A percentile compares a stretch with the other conserved stretches of the same genome.
Conservation (phyloP, 2,329 filamentous ascomycete genomes). For the Paecilomyces sp. region DNA sequence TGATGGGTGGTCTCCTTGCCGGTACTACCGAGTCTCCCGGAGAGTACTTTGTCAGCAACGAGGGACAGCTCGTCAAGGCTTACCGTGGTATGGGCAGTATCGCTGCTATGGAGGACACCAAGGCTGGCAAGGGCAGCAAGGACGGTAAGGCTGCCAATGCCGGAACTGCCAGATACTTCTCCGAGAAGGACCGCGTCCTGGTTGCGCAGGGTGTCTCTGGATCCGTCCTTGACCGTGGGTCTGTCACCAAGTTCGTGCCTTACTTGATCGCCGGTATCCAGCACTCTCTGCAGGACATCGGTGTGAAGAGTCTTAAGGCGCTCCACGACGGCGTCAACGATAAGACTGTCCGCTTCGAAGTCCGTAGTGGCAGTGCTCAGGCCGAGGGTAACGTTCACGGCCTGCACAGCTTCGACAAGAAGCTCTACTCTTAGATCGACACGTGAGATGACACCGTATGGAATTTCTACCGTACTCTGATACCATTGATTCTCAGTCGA, state of each 20-base stretch:
- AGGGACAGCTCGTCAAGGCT: conserved; percentile 97
- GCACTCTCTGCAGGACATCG: conserved; percentile 95
- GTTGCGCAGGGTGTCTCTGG: conserved; percentile 96
- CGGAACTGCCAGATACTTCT: conserved; percentile 96
- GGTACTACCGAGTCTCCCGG: conserved; percentile 97
- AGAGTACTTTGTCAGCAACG: conserved; percentile 89
- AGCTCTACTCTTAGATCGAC: conserved; percentile 73
- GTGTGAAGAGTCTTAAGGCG: conserved; percentile 69
- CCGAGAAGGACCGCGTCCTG: conserved; percentile 86
- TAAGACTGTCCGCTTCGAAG: conserved; percentile 81
- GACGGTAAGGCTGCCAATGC: conserved; percentile 69
- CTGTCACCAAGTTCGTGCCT: conserved; percentile 88
- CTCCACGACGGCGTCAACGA: conserved; percentile 68
- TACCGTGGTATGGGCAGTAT: conserved; percentile 99
- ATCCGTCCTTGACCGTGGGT: conserved; percentile 52
- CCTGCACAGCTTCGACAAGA: conserved; percentile 99
- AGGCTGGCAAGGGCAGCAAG: conserved; percentile 69
- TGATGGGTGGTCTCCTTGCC: conserved; percentile 98
- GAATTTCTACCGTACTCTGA: conserved; percentile 9
- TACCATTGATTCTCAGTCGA: neutral
- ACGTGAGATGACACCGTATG: conserved; percentile 10
- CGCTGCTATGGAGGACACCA: conserved; percentile 99
- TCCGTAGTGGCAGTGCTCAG: conserved; percentile 89
- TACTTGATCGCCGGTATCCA: conserved; percentile 94
- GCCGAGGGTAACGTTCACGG: conserved; percentile 92